Conservation (phyloP, 129 eudicot species). For the Tagetes patula region DNA sequence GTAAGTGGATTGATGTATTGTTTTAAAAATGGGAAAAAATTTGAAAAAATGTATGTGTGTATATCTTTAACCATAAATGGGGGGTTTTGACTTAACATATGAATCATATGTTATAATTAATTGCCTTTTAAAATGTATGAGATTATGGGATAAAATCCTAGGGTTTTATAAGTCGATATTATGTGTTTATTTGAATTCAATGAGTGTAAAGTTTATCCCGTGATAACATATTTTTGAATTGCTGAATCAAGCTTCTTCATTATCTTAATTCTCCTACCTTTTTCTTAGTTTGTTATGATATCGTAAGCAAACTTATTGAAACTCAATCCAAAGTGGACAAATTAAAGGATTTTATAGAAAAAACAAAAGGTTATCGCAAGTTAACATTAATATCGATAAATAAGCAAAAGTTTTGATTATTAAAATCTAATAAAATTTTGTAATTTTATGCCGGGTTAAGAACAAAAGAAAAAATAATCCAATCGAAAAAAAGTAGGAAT, state of each 20-base stretch:
- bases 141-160: not conserved
- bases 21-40: not conserved
- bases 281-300: too few species aligned
- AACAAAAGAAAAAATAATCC: not conserved
- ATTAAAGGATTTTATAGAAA: not conserved
- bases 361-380: not conserved
- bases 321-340: not conserved
- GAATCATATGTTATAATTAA: not conserved
- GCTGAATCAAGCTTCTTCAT: too few species aligned
- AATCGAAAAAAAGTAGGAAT: not conserved
- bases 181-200: not conserved
- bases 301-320: not conserved
- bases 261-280: too few species aligned
- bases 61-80: conserved; percentile 6
- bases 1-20: not conserved
- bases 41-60: not conserved
- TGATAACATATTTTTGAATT: not conserved
- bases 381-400: too few species aligned
- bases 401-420: too few species aligned
- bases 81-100: not conserved
- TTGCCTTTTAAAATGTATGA: not conserved
- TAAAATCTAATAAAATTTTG: too few species aligned
- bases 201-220: not conserved
- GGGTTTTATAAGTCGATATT: not conserved
- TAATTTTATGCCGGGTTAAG: not conserved